Conservation (phyloP, 2,329 filamentous ascomycete species). For the Pseudopithomyces maydicus region DNA sequence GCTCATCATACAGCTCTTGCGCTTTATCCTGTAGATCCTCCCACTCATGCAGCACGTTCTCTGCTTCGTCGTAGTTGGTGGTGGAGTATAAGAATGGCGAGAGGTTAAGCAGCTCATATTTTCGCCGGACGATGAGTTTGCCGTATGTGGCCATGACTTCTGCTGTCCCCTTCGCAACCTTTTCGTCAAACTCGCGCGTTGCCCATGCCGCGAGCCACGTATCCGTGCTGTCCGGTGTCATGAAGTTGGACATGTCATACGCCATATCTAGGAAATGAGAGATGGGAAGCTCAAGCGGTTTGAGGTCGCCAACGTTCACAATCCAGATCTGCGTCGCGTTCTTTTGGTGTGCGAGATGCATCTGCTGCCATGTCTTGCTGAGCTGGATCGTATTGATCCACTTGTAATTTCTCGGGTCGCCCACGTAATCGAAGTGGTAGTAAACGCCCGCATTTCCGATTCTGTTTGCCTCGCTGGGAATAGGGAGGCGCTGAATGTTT, state of each 20-base stretch:
- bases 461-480: slow-evolving; percentile 59
- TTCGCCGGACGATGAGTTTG: slow-evolving; percentile 58
- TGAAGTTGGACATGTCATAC: slow-evolving; percentile 63
- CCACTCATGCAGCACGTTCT: slow-evolving; percentile 61
- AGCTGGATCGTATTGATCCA: slow-evolving; percentile 67
- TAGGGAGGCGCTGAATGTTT: slow-evolving; percentile 64
- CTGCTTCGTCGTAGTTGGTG: slow-evolving; percentile 66
- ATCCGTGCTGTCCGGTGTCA: slow-evolving; percentile 43
- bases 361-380: slow-evolving; percentile 66
- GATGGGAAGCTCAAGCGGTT: slow-evolving; percentile 60
- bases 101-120: slow-evolving; percentile 63
- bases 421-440: slow-evolving; percentile 67
- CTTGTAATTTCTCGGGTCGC: slow-evolving; percentile 60
- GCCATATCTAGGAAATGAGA: slow-evolving; percentile 69
- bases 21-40: slow-evolving; percentile 55
- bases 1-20: slow-evolving; percentile 57
- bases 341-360: slow-evolving; percentile 63
- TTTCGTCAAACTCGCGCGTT: slow-evolving; percentile 59
- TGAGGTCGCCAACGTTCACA: slow-evolving; percentile 68
- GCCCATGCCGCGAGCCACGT: slow-evolving; percentile 64
- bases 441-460: slow-evolving; percentile 67
- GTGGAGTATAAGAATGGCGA: slow-evolving; percentile 58
- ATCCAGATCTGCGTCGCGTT: slow-evolving; percentile 66
- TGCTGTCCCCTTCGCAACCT: slow-evolving; percentile 52
- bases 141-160: slow-evolving; percentile 60